Percentiles rank a stretch among this genome's conserved stretches.
phyloP scores from a whole-genome alignment of 805 yeast genomes.

The Spathaspora boniae region DNA sequence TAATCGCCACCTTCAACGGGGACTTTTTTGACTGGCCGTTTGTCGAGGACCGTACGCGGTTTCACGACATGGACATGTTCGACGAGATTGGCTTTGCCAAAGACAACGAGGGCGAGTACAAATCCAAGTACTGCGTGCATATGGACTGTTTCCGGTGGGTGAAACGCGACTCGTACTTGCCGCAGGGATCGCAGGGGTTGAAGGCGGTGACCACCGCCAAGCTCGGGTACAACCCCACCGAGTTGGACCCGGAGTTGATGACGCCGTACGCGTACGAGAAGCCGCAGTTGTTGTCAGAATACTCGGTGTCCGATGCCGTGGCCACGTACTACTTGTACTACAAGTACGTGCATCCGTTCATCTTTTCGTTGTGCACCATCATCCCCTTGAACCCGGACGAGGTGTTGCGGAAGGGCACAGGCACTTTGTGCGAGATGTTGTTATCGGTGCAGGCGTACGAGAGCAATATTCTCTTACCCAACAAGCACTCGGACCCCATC shows the following conservation, averaged over 20 bases:
- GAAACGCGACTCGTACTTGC: constrained; percentile 92
- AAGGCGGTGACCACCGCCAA: constrained; percentile 97
- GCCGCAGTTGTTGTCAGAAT: constrained; percentile 90
- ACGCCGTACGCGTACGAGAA: constrained; percentile 94
- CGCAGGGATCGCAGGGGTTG: constrained; percentile 98
- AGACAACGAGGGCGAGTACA: constrained; percentile 88
- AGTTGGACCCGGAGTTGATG: constrained; percentile 96
- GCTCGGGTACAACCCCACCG: constrained; percentile 93
- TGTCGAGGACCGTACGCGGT: constrained; percentile 81
- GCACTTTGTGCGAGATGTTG: constrained; percentile 97
- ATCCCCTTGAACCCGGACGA: constrained; percentile 97
- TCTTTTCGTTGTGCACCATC: constrained; percentile 91
- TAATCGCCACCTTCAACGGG: constrained; percentile 97
- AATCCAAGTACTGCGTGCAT: constrained; percentile 87
- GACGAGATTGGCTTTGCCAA: constrained; percentile 92
- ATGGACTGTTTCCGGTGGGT: constrained; percentile 99
- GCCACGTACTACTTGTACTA: constrained; percentile 95
- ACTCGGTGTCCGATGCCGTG: constrained; percentile 98
- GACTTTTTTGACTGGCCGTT: constrained; percentile 99
- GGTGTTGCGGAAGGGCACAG: constrained; percentile 93
- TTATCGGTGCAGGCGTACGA: constrained; percentile 94
- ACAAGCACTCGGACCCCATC: constrained; percentile 90
- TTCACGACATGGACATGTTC: constrained; percentile 83
- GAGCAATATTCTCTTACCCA: constrained; percentile 75
- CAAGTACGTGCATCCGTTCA: constrained; percentile 96